Percentiles rank a stretch among this genome's conserved stretches.
These are phyloP conservation scores for Calonectria pauciramosa DNA, from an alignment of 2,329 filamentous ascomycete species.

Conservation along the genomic window DNA sequence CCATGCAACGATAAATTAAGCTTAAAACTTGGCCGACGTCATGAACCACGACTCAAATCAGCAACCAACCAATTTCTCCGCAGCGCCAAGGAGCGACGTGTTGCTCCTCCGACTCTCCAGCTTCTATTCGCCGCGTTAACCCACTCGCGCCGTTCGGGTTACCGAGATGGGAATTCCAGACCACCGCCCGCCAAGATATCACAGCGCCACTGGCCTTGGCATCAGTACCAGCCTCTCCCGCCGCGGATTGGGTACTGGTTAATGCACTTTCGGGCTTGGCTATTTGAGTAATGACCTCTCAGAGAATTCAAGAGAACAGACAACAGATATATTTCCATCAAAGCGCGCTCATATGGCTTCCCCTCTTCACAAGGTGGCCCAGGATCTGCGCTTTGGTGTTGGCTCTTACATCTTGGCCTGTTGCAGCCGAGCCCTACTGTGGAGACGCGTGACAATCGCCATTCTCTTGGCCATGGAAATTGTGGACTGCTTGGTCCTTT, in stretches of 20 bases:
- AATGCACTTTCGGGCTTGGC: not conserved
- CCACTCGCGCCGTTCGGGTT: not conserved
- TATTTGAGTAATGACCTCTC: not conserved
- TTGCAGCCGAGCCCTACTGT: not conserved
- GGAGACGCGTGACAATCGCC: not conserved
- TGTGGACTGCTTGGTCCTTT: conserved; percentile 5
- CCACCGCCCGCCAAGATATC: not conserved
- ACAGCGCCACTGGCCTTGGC: not conserved
- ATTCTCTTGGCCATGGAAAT: conserved; percentile 32
- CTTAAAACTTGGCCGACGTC: conserved; percentile 35
- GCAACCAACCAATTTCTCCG: not conserved
- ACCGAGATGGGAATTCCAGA: conserved; percentile 1
- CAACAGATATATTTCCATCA: no score
- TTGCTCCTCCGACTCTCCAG: not conserved
- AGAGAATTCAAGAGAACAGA: not conserved
- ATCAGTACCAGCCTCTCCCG: not conserved
- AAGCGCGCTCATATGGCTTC: no score
- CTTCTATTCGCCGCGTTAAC: not conserved
- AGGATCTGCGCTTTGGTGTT: not conserved
- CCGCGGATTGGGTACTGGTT: no score
- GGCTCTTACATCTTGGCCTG: not conserved
- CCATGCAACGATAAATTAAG: conserved; percentile 14
- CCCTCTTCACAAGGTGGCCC: no score
- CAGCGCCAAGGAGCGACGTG: not conserved
- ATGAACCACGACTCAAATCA: conserved; percentile 11